These are phyloP conservation scores for Hypoxylon sp. DNA, from an alignment of 2,329 filamentous ascomycete species.

Conservation along the genomic window DNA sequence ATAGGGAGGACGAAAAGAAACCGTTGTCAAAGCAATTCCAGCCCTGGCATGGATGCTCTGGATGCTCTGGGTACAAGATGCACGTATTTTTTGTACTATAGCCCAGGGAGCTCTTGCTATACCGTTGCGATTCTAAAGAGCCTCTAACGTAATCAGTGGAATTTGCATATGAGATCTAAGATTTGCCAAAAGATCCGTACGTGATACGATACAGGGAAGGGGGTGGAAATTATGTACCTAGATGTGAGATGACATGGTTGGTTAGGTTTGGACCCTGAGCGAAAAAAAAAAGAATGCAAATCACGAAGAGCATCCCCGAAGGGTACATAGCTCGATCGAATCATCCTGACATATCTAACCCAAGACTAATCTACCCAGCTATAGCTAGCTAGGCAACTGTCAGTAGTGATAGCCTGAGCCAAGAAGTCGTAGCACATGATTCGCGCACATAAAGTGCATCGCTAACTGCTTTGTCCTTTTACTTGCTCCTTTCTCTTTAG, in stretches of 20 bases:
- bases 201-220: conserved; percentile 6
- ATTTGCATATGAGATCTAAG: conserved; percentile 4
- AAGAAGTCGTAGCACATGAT: conserved; percentile 34
- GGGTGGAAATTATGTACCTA: too few relatives aligned
- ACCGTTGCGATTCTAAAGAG: too few relatives aligned
- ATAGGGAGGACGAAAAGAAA: conserved; percentile 31
- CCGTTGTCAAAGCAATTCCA: neutral
- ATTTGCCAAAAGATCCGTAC: neutral
- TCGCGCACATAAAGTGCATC: conserved; percentile 13
- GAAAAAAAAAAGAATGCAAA: neutral
- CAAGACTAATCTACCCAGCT: conserved; percentile 37
- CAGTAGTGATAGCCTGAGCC: conserved; percentile 30
- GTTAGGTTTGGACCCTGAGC: neutral
- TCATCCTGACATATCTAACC: too few relatives aligned
- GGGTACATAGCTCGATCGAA: too few relatives aligned
- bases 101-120: too few relatives aligned
- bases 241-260: too few relatives aligned
- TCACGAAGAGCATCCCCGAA: conserved; percentile 4
- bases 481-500: conserved; percentile 34
- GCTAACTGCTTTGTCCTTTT: conserved; percentile 10
- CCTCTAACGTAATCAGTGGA: too few relatives aligned
- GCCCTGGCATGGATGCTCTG: neutral
- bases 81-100: too few relatives aligned
- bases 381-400: conserved; percentile 38
- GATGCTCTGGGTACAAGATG: too few relatives aligned